Percentiles rank a stretch among this genome's conserved stretches.
These are phyloP conservation scores for Prunella vulgaris DNA, from an alignment of 257 asterid species.

Conservation along the genomic window DNA sequence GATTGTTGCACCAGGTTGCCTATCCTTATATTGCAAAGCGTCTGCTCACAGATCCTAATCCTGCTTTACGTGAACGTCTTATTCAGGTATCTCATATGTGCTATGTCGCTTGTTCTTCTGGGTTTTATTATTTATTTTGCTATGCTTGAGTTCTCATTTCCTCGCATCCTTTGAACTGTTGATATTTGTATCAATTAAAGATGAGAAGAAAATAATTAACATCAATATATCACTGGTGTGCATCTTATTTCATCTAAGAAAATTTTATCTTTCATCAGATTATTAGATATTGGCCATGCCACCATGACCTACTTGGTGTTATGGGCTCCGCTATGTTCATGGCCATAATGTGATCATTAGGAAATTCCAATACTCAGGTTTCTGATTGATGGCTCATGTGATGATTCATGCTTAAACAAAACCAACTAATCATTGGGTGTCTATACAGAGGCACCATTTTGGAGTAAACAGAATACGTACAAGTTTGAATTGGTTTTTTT, in stretches of 20 bases:
- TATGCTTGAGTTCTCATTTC: not conserved
- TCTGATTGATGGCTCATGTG: not conserved
- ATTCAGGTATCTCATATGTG: slow-evolving; percentile 58
- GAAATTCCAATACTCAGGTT: not conserved
- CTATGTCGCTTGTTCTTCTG: not conserved
- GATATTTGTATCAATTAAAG: not conserved
- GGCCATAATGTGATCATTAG: slow-evolving; percentile 6
- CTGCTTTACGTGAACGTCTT: slow-evolving; percentile 93
- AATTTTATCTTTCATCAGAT: not conserved
- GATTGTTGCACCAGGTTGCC: slow-evolving; percentile 70
- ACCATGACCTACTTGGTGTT: not conserved
- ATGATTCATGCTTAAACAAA: not conserved
- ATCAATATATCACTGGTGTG: not conserved
- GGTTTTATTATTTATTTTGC: not conserved
- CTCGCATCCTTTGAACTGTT: slow-evolving; percentile 4
- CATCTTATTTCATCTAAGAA: not conserved
- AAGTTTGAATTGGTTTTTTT: not conserved
- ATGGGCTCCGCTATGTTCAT: not conserved
- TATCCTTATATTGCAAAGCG: slow-evolving; percentile 99
- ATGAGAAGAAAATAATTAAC: not conserved
- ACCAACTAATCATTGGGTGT: not conserved
- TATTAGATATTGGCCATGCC: not conserved
- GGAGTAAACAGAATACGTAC: not conserved
- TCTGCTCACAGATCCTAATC: slow-evolving; percentile 96
- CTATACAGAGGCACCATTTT: not conserved